Base-by-base conservation (phyloP, 1,139 yeast species). In the Kurtzmaniella quercitrusa region DNA sequence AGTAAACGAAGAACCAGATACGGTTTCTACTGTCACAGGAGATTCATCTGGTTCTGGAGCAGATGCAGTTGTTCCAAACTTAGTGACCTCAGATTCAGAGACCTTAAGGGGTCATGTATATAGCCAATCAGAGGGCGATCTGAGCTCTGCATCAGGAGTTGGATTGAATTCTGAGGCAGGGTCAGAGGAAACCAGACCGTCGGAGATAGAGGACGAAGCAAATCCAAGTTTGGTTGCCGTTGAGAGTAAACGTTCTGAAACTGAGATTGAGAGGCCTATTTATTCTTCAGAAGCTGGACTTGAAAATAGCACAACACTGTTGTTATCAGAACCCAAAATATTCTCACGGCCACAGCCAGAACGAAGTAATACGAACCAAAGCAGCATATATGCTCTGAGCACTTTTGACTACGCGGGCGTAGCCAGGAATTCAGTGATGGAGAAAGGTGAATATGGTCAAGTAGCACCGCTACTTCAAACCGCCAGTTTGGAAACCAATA, bases 391-490 rank as follows among this genome's bases (percentile, higher is more conserved):
- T 33, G 32, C 43, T 11, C 38, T 39, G 38, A 40, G 50, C 35
- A 36, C 45, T 21, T 21, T 43, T 15, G 43, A 46, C 11, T 42
- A 38, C 30, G 18, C 40, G 7, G 42, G 36, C 19, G 44, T 14
- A 15, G 16, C 38, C 20, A 17, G 21, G 14, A 34, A 32, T 38
- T 48, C 28, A 51, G 63, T 3, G 59, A 62, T 38, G 63, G 56
- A 20, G 20, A 49, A 61, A 3, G 30, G 52, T 2, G 47, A 47
- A 21, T 66, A 60, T 45, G 61, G 57, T 8, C 72, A 65, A 48
- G 50, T 66, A 41, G 43, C 66, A 3, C 72, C 72, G 0, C 54
- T 67, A 35, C 51, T 67, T 37, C 54, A 59, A 35, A 58, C 60
- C 45, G 51, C 53, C 16, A 65, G 71, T 43, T 45, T 55, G 1